phyloP scores from a whole-genome alignment of 202 grass and related monocot genomes.

The Hordeum pubiflorum region DNA sequence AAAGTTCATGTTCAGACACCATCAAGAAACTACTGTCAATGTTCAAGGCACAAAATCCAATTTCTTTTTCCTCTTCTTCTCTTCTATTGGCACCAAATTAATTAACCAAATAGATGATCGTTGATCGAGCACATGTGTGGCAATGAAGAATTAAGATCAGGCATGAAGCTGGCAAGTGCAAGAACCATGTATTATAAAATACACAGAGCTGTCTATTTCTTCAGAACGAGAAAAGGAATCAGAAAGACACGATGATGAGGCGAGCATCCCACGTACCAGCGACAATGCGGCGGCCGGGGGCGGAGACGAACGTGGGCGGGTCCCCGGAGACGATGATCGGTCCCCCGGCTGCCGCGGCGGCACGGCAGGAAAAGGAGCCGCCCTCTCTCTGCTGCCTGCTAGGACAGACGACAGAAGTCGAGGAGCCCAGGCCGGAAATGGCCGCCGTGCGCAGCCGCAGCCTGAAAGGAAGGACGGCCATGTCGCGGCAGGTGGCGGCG shows the following conservation, averaged over 20 bases:
- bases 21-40: neutral
- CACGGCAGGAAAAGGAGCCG: slow-evolving; percentile 3
- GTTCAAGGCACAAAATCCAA: neutral
- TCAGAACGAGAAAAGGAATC: neutral
- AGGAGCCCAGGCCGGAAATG: neutral
- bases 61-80: neutral
- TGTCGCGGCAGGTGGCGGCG: neutral
- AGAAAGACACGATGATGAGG: no score
- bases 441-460: neutral
- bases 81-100: neutral
- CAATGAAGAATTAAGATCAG: neutral
- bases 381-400: neutral
- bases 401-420: neutral
- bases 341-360: neutral
- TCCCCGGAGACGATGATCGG: slow-evolving; percentile 58
- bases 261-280: slow-evolving; percentile 35
- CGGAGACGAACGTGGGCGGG: slow-evolving; percentile 71
- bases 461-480: slow-evolving; percentile 20
- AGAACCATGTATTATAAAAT: neutral
- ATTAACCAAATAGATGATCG: neutral
- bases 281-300: slow-evolving; percentile 73
- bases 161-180: neutral
- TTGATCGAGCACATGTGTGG: neutral
- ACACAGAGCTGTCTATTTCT: neutral
- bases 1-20: neutral